Base-by-base conservation (phyloP, 768 basidiomycete genomes). In the Udeniomyces megalosporus region DNA sequence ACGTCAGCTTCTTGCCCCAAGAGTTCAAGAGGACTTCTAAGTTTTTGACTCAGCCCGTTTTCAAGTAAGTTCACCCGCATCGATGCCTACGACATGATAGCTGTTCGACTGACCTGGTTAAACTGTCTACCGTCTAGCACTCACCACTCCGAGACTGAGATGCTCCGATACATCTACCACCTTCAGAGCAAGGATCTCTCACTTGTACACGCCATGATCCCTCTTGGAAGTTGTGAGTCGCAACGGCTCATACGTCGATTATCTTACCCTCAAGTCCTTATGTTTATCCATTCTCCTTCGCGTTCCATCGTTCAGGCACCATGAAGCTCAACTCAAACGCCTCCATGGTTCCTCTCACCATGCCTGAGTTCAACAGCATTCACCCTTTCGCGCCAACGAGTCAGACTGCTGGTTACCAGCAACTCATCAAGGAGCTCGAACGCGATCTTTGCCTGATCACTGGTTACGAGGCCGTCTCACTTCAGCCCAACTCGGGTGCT, bases 401-500 rank as follows among this genome's bases (percentile, higher is more conserved):
- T 62, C 95, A 99, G 73, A 89, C 90, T 4, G 74, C 83, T 68
- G 95, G 95, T 2, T 99, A 97, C 72, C 77, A 78, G 58, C 76
- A 80, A 60, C 78, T 97, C 50, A 86, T 97, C 71, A 82, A 83
- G 76, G 95, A 97, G 77, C 78, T 99, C 61, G 90, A 93, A 72
- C 74, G 78, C 24, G 88, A 96, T 76, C 78, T 99, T 7, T 88
- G 88, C 78, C 85, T 80, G 69, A 88, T 97, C 64, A 97, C 95
- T 14, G 95, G 95, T n/a, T 95, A 96, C 77, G 81, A 88, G 67
- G 83, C 90, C 22, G 89, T 90, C 64, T 92, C 89, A 0, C 80
- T 99, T n/a, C 95, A 99, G 72, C 95, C 95, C 38, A 99, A 99
- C 74, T 97, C 95, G 15, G 95, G 95, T 48, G 95, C 95, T 20